Base-by-base conservation (phyloP, 208 protist species). In the Leishmania martiniquensis region DNA sequence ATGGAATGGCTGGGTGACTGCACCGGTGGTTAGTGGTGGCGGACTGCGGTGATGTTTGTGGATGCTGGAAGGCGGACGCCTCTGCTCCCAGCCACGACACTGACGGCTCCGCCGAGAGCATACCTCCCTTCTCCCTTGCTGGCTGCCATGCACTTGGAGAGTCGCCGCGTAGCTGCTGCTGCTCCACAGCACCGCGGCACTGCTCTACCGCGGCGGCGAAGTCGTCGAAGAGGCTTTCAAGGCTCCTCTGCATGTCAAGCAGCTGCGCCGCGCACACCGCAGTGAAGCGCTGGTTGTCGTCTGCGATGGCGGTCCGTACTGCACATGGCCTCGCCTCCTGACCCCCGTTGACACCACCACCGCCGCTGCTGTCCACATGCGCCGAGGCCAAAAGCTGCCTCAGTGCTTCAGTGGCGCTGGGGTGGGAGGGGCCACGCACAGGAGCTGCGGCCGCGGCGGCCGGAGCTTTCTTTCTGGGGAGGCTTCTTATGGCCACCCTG, bases 171-270 rank as follows among this genome's bases (percentile, higher is more conserved):
- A 45, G 17, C 55, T 45, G 59, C 34, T 84, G 74, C 60, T 76
- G 67, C 44, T 70, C 70, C 69, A 80, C 5, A 22, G 80, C 70
- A 29, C 44, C 37, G 4, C 75, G 74, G 52, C 75, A 80, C 59
- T 80, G 74, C 59, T 79, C 80, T 3, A 84, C 44, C 7, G 80
- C 80, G 0, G 70, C 69, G 1, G 69, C 60, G 49, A 84, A 84
- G 59, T 84, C 80, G 25, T 79, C 75, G 22, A 84, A 57, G 51
- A 84, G 62, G 7, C 29, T n/a, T 45, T 70, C 67, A 9, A 84
- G 59, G 37, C 60, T 60, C 60, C 68, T 29, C 37, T 67, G 72
- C 17, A 65, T 76, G 6, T 67, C 80, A 2, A 70, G 34, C 13
- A 84, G 51, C n/a, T 79, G 51, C 59, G 10, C 25, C 42, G 10